Conservation (phyloP, 2,329 filamentous ascomycete species). For the Phaeosphaeriaceae sp. region DNA sequence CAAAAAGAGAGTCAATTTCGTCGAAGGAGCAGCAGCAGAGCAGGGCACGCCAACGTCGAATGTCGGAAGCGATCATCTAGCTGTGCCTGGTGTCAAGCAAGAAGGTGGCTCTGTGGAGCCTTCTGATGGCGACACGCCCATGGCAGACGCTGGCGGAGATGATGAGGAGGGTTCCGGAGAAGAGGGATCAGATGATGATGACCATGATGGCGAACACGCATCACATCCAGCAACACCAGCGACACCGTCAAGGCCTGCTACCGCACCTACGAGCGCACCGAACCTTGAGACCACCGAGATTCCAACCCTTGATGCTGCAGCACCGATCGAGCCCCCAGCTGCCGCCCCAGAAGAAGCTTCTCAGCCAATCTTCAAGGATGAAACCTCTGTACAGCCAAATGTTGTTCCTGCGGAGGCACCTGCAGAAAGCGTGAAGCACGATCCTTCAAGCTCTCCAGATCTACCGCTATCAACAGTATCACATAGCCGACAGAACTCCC, state of each 20-base stretch:
- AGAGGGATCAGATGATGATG: conserved; percentile 54
- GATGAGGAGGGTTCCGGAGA: conserved; percentile 57
- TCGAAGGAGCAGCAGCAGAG: conserved; percentile 52
- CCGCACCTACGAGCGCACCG: conserved; percentile 18
- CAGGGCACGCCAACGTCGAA: conserved; percentile 35
- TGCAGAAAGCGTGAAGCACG: conserved; percentile 21
- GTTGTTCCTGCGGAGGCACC: conserved; percentile 7
- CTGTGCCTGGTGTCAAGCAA: conserved; percentile 40
- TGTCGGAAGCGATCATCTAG: conserved; percentile 31
- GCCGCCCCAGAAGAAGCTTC: not conserved
- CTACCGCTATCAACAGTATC: conserved; percentile 47
- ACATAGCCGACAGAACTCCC: conserved; percentile 50
- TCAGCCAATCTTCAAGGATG: conserved; percentile 10
- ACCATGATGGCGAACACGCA: conserved; percentile 56
- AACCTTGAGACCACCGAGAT: conserved; percentile 17
- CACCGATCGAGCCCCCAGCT: not conserved
- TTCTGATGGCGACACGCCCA: conserved; percentile 48
- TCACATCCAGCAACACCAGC: conserved; percentile 53
- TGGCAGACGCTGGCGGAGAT: conserved; percentile 54
- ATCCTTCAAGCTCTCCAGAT: conserved; percentile 52
- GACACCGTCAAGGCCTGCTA: conserved; percentile 33
- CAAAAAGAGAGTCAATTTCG: conserved; percentile 74
- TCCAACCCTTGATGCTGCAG: conserved; percentile 8
- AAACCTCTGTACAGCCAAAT: conserved; percentile 8
- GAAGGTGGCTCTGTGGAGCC: conserved; percentile 51